Evolutionary conservation across 208 protist species (phyloP).

Genomic region (Acanthamoeba lenticulata): DNA sequence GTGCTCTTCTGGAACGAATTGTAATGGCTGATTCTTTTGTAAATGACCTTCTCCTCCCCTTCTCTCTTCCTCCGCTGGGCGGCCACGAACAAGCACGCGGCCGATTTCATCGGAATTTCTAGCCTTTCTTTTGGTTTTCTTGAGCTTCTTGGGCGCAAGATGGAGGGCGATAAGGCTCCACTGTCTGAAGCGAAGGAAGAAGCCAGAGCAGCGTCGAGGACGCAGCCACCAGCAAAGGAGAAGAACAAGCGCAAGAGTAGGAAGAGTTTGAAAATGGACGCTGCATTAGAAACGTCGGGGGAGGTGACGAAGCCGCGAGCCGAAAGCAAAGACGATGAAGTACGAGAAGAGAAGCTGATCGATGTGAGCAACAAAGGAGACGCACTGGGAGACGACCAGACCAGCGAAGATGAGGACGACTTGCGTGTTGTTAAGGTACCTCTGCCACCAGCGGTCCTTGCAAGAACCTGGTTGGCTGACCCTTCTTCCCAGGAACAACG

Average conservation of each 20-base stretch:
- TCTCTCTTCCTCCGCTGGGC: too few species aligned
- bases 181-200: neutral
- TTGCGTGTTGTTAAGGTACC: neutral
- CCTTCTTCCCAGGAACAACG: neutral
- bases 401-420: neutral
- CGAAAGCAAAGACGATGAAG: too few species aligned
- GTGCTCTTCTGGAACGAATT: slow-evolving; percentile 55
- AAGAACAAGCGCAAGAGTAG: neutral
- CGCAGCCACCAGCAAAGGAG: neutral
- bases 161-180: neutral
- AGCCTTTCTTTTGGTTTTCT: neutral
- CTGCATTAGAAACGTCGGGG: neutral
- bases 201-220: neutral
- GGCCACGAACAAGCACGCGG: too few species aligned
- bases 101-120: neutral
- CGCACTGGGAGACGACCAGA: neutral
- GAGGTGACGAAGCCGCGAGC: too few species aligned
- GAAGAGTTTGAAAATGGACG: neutral
- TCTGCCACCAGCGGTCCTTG: neutral
- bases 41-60: too few species aligned
- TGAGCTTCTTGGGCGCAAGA: too few species aligned
- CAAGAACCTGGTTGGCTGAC: neutral
- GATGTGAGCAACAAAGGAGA: neutral
- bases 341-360: neutral
- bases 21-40: neutral